phyloP scores from a whole-genome alignment of 176 grass and related monocot species.

The Oryza glumipatula region DNA sequence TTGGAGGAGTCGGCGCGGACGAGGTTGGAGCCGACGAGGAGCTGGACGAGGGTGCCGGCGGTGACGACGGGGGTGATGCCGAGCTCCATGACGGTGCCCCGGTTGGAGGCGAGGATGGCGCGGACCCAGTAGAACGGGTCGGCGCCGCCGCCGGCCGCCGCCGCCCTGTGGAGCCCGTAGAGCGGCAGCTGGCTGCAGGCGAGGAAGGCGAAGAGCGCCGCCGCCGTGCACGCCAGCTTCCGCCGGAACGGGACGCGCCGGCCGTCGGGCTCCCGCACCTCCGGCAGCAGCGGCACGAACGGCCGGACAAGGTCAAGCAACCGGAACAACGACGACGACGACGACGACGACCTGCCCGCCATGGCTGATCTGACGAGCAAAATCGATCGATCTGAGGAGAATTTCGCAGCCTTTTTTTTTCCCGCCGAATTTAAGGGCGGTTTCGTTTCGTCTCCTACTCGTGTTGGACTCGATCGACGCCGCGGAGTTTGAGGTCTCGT shows the following conservation, averaged over 20 bases:
- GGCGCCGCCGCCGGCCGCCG: conserved; percentile 2
- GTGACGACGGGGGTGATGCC: conserved; percentile 17
- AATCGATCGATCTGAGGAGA: too few relatives aligned
- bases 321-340: background rate
- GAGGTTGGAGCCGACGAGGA: conserved; percentile 10
- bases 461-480: too few relatives aligned
- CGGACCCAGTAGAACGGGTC: conserved; percentile 48
- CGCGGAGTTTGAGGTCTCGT: too few relatives aligned
- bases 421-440: too few relatives aligned
- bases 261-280: conserved; percentile 30
- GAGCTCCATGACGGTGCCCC: conserved; percentile 49
- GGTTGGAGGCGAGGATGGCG: conserved; percentile 43
- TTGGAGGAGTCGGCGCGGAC: conserved; percentile 25
- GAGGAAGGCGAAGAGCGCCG: conserved; percentile 42
- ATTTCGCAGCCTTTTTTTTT: too few relatives aligned
- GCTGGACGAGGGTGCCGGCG: background rate
- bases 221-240: conserved; percentile 36
- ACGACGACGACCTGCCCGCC: background rate
- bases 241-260: conserved; percentile 31
- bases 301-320: conserved; percentile 20
- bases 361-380: background rate
- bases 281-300: conserved; percentile 44
- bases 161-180: too few relatives aligned
- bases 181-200: conserved; percentile 47
- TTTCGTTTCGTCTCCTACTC: too few relatives aligned